These are phyloP conservation scores for Phanerochaete carnosa DNA, from an alignment of 768 basidiomycete species.

Conservation along the genomic window DNA sequence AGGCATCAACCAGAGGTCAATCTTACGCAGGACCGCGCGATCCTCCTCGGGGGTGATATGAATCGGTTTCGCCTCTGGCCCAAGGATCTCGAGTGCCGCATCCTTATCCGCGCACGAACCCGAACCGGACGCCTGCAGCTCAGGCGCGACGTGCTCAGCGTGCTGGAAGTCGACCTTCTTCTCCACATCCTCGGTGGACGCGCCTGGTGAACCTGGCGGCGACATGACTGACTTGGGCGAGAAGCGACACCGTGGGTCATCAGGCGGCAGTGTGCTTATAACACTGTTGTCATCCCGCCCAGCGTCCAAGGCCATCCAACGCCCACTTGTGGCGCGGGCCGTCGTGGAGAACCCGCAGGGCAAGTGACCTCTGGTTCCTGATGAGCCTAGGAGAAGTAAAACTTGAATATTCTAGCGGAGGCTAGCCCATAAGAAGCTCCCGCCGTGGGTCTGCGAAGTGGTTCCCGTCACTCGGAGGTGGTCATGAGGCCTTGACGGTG, in stretches of 20 bases:
- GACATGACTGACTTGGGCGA: not conserved
- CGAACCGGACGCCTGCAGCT: constrained; percentile 17
- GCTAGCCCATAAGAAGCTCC: not conserved
- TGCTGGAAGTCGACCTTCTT: constrained; percentile 13
- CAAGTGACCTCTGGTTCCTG: not conserved
- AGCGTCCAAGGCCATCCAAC: not conserved
- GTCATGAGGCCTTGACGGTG: not conserved
- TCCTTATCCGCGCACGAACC: constrained; percentile 17
- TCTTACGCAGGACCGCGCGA: constrained; percentile 33
- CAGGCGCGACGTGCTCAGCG: constrained; percentile 31
- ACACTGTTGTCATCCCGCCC: not conserved
- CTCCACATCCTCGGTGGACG: not conserved
- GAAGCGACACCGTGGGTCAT: too few species aligned
- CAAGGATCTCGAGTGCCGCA: constrained; percentile 16
- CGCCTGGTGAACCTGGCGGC: not conserved
- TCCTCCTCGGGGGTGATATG: constrained; percentile 28
- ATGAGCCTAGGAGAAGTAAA: not conserved
- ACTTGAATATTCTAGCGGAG: not conserved
- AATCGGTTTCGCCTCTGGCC: constrained; percentile 3
- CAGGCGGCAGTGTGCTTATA: not conserved
- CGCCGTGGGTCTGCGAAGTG: too few species aligned
- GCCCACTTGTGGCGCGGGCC: not conserved
- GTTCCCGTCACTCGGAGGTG: not conserved
- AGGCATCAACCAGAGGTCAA: constrained; percentile 37
- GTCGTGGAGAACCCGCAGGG: not conserved